These are phyloP conservation scores for Rhodotorula sphaerocarpa DNA, from an alignment of 768 basidiomycete species.

Conservation along the genomic window DNA sequence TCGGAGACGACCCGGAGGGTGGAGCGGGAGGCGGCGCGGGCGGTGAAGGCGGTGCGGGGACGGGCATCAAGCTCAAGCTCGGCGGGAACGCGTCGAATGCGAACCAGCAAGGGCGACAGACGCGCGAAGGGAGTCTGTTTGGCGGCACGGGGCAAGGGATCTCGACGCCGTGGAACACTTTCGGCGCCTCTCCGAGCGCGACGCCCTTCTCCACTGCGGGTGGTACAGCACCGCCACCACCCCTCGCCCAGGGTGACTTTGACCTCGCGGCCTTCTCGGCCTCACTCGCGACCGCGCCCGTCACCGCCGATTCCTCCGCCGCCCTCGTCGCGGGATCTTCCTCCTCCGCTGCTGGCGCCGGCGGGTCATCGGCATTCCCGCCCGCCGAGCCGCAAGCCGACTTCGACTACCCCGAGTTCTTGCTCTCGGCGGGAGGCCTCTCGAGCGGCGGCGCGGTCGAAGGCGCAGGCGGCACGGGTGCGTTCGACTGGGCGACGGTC, in stretches of 20 bases:
- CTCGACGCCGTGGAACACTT: slow-evolving; percentile 6
- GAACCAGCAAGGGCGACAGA: not conserved
- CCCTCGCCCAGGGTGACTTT: not conserved
- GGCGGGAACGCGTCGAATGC: not conserved
- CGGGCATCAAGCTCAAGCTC: slow-evolving; percentile 29
- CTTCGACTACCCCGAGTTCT: slow-evolving; percentile 10
- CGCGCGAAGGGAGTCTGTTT: not conserved
- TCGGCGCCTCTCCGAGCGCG: not conserved
- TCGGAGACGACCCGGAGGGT: not conserved
- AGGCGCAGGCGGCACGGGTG: too few relatives aligned
- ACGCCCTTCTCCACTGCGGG: not conserved
- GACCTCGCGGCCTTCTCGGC: not conserved
- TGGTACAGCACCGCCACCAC: not conserved
- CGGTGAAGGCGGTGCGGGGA: not conserved
- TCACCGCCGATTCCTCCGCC: too few relatives aligned
- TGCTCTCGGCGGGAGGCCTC: slow-evolving; percentile 4
- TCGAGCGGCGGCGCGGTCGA: too few relatives aligned
- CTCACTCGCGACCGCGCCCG: too few relatives aligned
- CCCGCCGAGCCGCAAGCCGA: not conserved
- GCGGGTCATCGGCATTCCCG: not conserved
- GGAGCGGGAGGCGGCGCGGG: not conserved
- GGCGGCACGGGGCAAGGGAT: not conserved
- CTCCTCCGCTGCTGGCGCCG: not conserved
- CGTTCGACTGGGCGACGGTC: too few relatives aligned
- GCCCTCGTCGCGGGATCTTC: not conserved